Percentiles rank a stretch among this genome's conserved stretches.
Conservation (phyloP, 1,284 basidiomycete species). For the Moesziomyces antarcticus region DNA sequence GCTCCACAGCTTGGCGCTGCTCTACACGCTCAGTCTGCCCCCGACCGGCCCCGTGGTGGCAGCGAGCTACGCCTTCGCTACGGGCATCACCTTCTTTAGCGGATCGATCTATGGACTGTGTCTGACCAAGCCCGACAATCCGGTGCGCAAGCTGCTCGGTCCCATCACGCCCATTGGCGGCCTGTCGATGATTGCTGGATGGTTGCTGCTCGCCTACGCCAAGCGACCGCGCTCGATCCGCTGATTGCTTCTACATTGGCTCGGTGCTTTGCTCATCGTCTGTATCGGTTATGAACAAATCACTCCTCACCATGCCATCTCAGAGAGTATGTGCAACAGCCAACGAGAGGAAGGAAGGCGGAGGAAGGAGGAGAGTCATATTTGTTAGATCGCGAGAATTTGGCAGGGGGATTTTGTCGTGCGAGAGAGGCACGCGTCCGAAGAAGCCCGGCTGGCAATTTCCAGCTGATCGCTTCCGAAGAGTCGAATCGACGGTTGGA, state of each 20-base stretch:
- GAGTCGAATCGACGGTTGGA: no score
- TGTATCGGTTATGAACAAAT: no score
- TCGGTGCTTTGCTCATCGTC: no score
- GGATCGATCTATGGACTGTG: constrained; percentile 65
- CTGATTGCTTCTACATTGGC: background rate
- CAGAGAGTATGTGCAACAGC: no score
- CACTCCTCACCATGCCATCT: no score
- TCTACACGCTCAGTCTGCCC: constrained; percentile 49
- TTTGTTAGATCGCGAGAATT: no score
- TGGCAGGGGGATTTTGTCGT: no score
- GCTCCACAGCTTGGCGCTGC: constrained; percentile 61
- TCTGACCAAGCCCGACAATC: constrained; percentile 53
- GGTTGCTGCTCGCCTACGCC: constrained; percentile 59
- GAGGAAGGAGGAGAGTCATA: no score
- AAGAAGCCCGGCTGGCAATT: no score
- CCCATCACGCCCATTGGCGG: constrained; percentile 63
- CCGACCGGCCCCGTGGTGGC: constrained; percentile 37
- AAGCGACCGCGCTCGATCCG: constrained; percentile 42
- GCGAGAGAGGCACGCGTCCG: no score
- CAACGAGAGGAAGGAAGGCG: no score
- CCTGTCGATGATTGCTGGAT: constrained; percentile 61
- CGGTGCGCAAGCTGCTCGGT: constrained; percentile 58
- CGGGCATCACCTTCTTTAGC: constrained; percentile 65
- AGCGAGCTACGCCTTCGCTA: constrained; percentile 54
- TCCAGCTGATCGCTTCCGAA: no score